Evolutionary conservation across 2,329 filamentous ascomycete genomes (phyloP), one percentile per base, ranked within the genome.

Genomic region (Curvularia sp.): DNA sequence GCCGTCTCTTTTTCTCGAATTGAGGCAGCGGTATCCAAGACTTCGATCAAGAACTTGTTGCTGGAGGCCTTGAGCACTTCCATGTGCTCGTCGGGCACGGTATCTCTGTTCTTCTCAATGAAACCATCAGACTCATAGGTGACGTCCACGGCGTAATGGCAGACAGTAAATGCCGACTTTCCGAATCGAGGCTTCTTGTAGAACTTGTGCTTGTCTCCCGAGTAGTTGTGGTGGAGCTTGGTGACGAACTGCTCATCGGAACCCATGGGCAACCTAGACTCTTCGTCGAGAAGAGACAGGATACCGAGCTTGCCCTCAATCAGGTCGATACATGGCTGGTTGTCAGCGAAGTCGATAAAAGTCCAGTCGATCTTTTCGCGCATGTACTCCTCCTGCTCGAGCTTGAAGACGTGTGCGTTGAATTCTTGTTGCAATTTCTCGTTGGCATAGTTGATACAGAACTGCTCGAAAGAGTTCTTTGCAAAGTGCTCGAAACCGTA

Each of bases 401-500:
- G 86, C 79, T 98, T 97, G 86, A 99, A 99, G 35, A 99, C 95
- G 74, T 99, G 95, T 76, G 96, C 92, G 80, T 99, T 99, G 84
- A 99, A 99, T 77, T 98, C 94, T 77, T 99, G 95, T 77, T 99
- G 95, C 54, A 99, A 83, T 80, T 99, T 99, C 80, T 99, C 95
- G 79, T 99, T 99, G 79, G 95, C 95, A 74, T 99, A 99, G 80
- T 99, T 99, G 86, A 99, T 99, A 81, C 95, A 99, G 80, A 99
- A 99, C 78, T 99, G 95, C 78, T 99, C 95, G 72, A 99, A 99
- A 0, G 95, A 99, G 82, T 99, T 99, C 84, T 97, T 98, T 62
- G 95, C 94, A 74, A 99, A 99, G 80, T 98, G 95, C 78, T 99
- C 95, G 74, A 99, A 99, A 64, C 94, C 94, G 79, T 98, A 98